These are phyloP conservation scores for Setomelanomma holmii DNA, from an alignment of 2,329 filamentous ascomycete genomes.

Conservation along the genomic window DNA sequence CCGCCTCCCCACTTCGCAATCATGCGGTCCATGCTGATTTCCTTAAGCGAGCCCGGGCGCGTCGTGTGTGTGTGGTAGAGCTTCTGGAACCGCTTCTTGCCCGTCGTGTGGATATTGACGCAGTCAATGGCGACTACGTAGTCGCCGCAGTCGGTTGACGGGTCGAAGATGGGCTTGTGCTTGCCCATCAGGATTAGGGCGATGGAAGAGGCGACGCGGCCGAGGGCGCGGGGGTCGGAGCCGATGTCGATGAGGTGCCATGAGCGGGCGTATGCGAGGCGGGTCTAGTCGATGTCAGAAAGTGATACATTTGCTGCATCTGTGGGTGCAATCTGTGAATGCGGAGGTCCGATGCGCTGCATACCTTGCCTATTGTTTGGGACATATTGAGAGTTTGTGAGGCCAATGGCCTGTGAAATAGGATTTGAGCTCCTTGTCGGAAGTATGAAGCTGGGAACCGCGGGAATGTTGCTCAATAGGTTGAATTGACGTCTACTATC, in stretches of 20 bases:
- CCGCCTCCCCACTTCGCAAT: constrained; percentile 93
- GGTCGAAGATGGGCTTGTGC: constrained; percentile 97
- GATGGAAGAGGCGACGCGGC: constrained; percentile 86
- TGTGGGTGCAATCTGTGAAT: not conserved
- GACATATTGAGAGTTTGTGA: constrained; percentile 65
- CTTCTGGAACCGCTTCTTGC: constrained; percentile 92
- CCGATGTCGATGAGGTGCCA: constrained; percentile 89
- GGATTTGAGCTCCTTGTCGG: not conserved
- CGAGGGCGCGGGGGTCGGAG: constrained; percentile 76
- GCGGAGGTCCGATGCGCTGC: constrained; percentile 33
- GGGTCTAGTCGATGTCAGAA: constrained; percentile 67
- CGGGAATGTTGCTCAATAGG: not conserved
- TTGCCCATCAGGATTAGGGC: constrained; percentile 94
- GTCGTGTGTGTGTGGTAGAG: constrained; percentile 96
- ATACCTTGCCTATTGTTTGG: constrained; percentile 78
- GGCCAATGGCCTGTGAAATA: constrained; percentile 30
- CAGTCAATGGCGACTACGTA: constrained; percentile 96
- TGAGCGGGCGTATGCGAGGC: constrained; percentile 92
- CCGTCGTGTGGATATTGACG: constrained; percentile 83
- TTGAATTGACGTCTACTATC: not conserved
- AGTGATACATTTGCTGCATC: not conserved
- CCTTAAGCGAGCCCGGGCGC: constrained; percentile 82
- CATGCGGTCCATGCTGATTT: constrained; percentile 92
- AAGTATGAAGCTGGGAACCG: no score
- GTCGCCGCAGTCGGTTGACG: constrained; percentile 97